These are phyloP conservation scores for Fraxinus latifolia DNA, from an alignment of 305 asterid genomes.

Conservation along the genomic window DNA sequence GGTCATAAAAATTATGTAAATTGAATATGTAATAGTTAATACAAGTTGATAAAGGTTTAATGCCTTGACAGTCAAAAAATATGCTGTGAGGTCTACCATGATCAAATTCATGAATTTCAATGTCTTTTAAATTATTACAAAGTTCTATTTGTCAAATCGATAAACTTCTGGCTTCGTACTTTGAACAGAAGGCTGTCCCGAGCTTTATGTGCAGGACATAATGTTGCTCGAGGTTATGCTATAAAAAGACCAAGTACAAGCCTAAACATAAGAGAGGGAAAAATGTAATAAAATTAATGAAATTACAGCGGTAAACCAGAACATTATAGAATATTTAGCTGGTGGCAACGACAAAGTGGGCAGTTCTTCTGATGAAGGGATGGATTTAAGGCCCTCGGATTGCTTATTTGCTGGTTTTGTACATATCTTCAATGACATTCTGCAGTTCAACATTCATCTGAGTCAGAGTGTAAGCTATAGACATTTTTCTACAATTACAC, in stretches of 20 bases:
- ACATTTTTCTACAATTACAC: not conserved
- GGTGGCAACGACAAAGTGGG: not conserved
- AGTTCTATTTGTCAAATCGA: not conserved
- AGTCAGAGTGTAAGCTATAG: slow-evolving; percentile 7
- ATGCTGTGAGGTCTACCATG: not conserved
- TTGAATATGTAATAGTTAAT: not conserved
- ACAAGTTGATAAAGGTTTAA: not conserved
- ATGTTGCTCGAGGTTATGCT: not conserved
- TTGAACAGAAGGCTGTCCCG: not conserved
- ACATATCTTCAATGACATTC: slow-evolving; percentile 55
- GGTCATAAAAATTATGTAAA: not conserved
- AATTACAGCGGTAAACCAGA: not conserved
- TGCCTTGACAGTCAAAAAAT: not conserved
- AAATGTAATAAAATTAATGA: not conserved
- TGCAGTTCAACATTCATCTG: slow-evolving; percentile 34
- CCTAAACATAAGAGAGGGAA: not conserved
- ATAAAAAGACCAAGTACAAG: not conserved
- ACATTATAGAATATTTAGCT: not conserved
- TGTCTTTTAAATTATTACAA: not conserved
- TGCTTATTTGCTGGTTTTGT: slow-evolving; percentile 49
- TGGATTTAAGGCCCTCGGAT: slow-evolving; percentile 11
- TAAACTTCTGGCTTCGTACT: not conserved
- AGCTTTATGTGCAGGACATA: not conserved
- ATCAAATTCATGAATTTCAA: not conserved
- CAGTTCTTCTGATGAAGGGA: not conserved